phyloP scores from a whole-genome alignment of 768 basidiomycete species.

The Cyclocybe cylindracea region DNA sequence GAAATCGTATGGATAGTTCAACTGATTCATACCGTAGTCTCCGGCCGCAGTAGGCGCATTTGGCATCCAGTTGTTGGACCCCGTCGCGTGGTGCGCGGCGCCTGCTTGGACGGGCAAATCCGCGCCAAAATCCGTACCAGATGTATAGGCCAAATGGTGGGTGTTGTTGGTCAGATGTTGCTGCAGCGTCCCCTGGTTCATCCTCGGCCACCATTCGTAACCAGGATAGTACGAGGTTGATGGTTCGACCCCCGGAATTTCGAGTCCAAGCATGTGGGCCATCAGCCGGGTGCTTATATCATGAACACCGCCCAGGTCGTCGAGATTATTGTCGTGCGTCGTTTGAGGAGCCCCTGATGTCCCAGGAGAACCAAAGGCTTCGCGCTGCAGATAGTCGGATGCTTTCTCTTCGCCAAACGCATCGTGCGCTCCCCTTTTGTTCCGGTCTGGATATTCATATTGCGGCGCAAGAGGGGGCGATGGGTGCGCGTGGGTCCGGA shows the following conservation, averaged over 20 bases:
- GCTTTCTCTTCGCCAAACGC: conserved; percentile 61
- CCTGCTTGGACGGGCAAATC: conserved; percentile 7
- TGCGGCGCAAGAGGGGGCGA: conserved; percentile 30
- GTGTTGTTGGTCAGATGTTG: conserved; percentile 2
- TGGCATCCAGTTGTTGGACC: conserved; percentile 12
- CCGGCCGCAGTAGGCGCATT: conserved; percentile 10
- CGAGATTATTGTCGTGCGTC: conserved; percentile 21
- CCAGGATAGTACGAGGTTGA: conserved; percentile 57
- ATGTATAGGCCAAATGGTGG: conserved; percentile 10
- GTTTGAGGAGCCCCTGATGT: conserved; percentile 1
- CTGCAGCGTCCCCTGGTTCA: conserved; percentile 24
- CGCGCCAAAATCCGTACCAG: conserved; percentile 12
- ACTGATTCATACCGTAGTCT: conserved; percentile 16
- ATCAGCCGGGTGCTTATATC: conserved; percentile 65
- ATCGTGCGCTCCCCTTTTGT: conserved; percentile 61
- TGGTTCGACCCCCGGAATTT: conserved; percentile 64
- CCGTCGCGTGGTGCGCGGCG: conserved; percentile 7
- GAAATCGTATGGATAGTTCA: conserved; percentile 32
- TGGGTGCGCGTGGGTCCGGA: conserved; percentile 38
- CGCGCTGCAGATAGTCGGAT: conserved; percentile 44
- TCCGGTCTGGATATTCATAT: conserved; percentile 41
- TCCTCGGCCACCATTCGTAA: conserved; percentile 69
- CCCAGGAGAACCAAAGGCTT: conserved; percentile 28
- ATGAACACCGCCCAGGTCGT: conserved; percentile 50
- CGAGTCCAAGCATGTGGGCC: conserved; percentile 72